Base-by-base conservation (phyloP, 2,329 filamentous ascomycete genomes). In the Acrocalymma vagum region DNA sequence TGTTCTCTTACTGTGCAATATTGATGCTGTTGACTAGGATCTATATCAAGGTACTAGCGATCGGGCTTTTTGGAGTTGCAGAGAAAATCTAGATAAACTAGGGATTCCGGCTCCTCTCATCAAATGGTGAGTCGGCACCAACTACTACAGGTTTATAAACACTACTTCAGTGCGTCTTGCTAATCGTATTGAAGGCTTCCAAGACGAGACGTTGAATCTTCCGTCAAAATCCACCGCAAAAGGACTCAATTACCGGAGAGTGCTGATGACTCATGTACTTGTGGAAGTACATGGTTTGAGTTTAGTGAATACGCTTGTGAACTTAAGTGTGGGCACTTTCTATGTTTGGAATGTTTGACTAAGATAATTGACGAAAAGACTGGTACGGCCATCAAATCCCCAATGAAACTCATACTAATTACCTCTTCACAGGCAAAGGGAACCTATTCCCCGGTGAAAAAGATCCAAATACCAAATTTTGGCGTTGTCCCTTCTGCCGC, bases 341-440 rank as follows among this genome's bases (percentile, higher is more conserved):
- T 48, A 16, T 52, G 48, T 24, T 21, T 49, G 14, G 32, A 38
- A 36, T 47, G 45, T 25, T 17, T 49, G 15, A 44, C 29, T 4
- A 10, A 18, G n/a, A 9, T 41, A 10, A 26, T 43, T 10, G 45
- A 48, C 28, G 7, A 17, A 2, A 39, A 25, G 6, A 24, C 33
- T n/a, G 33, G 33, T n/a, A n/a, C n/a, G 9, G 24, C 15, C 25
- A 29, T 13, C 24, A 37, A n/a, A 15, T 37, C 27, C 23, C 6
- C 31, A 11, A 35, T 24, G 6, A 18, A 10, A 7, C 6, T 11
- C 17, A 9, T 35, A 14, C 17, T 9, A 18, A 10, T n/a, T n/a
- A n/a, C n/a, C n/a, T n/a, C n/a, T 25, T 25, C 9, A 25, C 28
- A 22, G 40, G 40, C 6, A 18, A 24, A 4, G 41, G 41, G 13